A percentile compares a stretch with the other conserved stretches of the same genome.
Evolutionary conservation across 176 grass and related monocot species (phyloP).

Genomic region (Triticum timopheevii): DNA sequence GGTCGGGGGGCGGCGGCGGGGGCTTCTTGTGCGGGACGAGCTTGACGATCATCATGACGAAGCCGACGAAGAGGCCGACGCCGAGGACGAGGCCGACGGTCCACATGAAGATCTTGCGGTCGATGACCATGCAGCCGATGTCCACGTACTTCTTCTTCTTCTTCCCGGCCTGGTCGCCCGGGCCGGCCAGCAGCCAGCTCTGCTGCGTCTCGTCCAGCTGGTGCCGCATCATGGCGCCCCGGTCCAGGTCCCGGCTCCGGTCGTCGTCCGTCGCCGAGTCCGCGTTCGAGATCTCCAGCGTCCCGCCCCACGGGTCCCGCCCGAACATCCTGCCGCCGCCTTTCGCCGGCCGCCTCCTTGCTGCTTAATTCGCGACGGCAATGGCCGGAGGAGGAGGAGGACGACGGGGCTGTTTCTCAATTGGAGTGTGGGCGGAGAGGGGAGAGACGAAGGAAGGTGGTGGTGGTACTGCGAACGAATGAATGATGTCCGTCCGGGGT

Average conservation of each 20-base stretch:
- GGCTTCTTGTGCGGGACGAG: constrained; percentile 71
- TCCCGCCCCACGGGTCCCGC: constrained; percentile 87
- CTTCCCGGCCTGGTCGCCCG: constrained; percentile 62
- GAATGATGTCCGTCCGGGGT: background rate
- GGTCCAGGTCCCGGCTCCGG: constrained; percentile 79
- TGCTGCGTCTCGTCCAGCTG: constrained; percentile 92
- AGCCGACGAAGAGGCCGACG: constrained; percentile 68
- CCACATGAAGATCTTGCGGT: constrained; percentile 93
- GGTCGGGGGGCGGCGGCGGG: constrained; percentile 54
- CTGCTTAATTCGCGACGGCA: background rate
- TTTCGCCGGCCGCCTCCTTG: background rate
- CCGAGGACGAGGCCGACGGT: constrained; percentile 73
- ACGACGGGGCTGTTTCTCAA: background rate
- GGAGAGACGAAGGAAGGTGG: background rate
- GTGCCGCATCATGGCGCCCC: constrained; percentile 67
- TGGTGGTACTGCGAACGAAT: too few species aligned
- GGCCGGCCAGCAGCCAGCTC: constrained; percentile 81
- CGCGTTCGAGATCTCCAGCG: constrained; percentile 81
- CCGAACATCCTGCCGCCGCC: constrained; percentile 75
- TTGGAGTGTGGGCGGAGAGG: background rate
- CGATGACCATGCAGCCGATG: constrained; percentile 76
- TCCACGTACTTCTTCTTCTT: constrained; percentile 88
- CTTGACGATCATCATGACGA: constrained; percentile 91
- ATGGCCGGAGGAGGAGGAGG: background rate
- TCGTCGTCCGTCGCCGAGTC: constrained; percentile 93